Evolutionary conservation across 495 filamentous ascomycete species (phyloP).

Genomic region (Penicillium tannophilum): DNA sequence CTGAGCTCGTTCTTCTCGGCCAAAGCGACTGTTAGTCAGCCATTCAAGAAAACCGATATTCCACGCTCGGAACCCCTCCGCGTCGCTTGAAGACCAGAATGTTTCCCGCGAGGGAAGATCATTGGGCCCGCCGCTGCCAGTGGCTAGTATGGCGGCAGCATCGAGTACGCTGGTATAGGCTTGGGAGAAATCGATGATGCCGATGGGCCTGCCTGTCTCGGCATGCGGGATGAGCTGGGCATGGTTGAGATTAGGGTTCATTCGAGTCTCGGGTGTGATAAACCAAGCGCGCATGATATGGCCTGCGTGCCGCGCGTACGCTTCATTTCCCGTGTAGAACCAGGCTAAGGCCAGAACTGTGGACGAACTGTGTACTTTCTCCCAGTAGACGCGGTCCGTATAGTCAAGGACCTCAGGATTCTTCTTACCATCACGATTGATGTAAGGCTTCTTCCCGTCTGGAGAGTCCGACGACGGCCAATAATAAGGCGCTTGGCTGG

Average conservation of each 20-base stretch:
- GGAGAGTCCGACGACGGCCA: background rate
- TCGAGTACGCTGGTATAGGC: slow-evolving; percentile 6
- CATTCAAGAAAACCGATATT: background rate
- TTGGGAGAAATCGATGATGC: slow-evolving; percentile 11
- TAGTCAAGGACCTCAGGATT: background rate
- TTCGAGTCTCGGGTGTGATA: background rate
- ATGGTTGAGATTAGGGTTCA: slow-evolving; percentile 9
- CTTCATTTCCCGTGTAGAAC: background rate
- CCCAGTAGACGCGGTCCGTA: background rate
- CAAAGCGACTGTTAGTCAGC: background rate
- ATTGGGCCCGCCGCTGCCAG: background rate
- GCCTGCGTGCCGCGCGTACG: background rate
- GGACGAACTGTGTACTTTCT: background rate
- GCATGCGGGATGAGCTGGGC: slow-evolving; percentile 7
- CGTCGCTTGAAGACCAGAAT: background rate
- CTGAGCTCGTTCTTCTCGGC: background rate
- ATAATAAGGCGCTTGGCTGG: background rate
- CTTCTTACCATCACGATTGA: background rate
- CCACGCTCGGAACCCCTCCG: background rate
- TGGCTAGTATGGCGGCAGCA: slow-evolving; percentile 3
- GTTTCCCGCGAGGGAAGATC: background rate
- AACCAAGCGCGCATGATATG: slow-evolving; percentile 5
- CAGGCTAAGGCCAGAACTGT: background rate
- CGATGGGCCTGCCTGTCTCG: background rate
- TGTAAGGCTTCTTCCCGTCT: background rate